Conservation (phyloP, 2,329 filamentous ascomycete species). For the Fusarium burgessii region DNA sequence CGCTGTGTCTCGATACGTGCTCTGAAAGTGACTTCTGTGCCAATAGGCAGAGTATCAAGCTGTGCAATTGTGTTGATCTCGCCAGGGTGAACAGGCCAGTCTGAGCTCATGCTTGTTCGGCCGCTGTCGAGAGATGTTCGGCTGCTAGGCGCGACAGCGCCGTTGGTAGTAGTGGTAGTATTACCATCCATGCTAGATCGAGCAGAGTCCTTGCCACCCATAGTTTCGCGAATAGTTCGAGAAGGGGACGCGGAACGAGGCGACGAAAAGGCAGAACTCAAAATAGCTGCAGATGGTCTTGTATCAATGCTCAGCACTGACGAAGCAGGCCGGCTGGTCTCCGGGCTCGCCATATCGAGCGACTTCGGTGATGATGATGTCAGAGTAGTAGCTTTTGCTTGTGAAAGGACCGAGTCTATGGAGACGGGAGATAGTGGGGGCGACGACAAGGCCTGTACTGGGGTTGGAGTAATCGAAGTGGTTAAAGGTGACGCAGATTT, state of each 20-base stretch:
- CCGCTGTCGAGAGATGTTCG: slow-evolving; percentile 53
- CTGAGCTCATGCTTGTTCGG: slow-evolving; percentile 53
- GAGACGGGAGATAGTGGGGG: slow-evolving; percentile 30
- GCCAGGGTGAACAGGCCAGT: slow-evolving; percentile 55
- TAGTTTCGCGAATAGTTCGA: slow-evolving; percentile 27
- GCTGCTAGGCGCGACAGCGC: slow-evolving; percentile 34
- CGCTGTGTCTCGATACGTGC: slow-evolving; percentile 71
- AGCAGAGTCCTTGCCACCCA: slow-evolving; percentile 51
- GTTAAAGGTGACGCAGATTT: slow-evolving; percentile 16
- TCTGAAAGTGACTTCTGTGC: slow-evolving; percentile 57
- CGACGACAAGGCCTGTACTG: neutral
- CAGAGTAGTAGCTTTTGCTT: slow-evolving; percentile 26
- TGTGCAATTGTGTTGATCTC: slow-evolving; percentile 55
- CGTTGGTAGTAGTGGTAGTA: slow-evolving; percentile 20
- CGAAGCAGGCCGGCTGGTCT: slow-evolving; percentile 22
- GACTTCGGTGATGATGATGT: slow-evolving; percentile 37
- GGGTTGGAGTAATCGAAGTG: slow-evolving; percentile 7
- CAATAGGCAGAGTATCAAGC: slow-evolving; percentile 53
- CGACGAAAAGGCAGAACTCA: slow-evolving; percentile 20
- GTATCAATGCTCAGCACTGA: slow-evolving; percentile 17
- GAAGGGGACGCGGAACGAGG: slow-evolving; percentile 23
- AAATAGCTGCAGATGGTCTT: slow-evolving; percentile 24
- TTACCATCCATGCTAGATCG: slow-evolving; percentile 48
- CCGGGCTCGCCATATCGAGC: slow-evolving; percentile 28
- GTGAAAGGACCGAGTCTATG: slow-evolving; percentile 38